phyloP scores from a whole-genome alignment of 495 filamentous ascomycete species.

The Penicillium riverlandense region DNA sequence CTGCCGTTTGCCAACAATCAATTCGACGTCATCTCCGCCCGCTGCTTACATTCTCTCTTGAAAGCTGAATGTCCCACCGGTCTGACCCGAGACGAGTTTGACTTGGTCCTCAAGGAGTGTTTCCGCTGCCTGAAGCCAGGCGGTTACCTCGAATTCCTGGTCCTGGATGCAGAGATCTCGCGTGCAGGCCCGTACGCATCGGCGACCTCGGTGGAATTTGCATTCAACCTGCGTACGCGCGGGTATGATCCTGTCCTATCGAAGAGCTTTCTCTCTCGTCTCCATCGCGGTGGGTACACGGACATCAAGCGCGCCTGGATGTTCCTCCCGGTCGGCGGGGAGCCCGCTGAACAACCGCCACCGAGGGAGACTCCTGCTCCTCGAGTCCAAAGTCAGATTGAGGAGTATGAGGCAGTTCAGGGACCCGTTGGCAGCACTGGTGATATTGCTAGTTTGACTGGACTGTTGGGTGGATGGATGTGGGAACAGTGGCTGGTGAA shows the following conservation, averaged over 20 bases:
- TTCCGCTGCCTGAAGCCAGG: slow-evolving; percentile 87
- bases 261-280: slow-evolving; percentile 64
- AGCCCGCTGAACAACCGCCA: slow-evolving; percentile 36
- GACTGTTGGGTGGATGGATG: slow-evolving; percentile 78
- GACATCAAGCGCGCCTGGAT: slow-evolving; percentile 83
- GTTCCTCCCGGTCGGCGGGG: slow-evolving; percentile 77
- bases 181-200: slow-evolving; percentile 70
- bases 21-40: slow-evolving; percentile 88
- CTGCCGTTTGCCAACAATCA: slow-evolving; percentile 83
- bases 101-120: slow-evolving; percentile 76
- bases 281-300: slow-evolving; percentile 67
- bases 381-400: slow-evolving; percentile 42
- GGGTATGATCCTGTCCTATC: slow-evolving; percentile 86
- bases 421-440: slow-evolving; percentile 68
- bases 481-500: slow-evolving; percentile 97
- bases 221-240: slow-evolving; percentile 74
- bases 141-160: slow-evolving; percentile 81
- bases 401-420: slow-evolving; percentile 50
- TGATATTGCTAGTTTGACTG: slow-evolving; percentile 66
- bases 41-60: slow-evolving; percentile 75
- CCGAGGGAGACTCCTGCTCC: slow-evolving; percentile 47
- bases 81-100: slow-evolving; percentile 73
- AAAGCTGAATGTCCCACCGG: slow-evolving; percentile 50
- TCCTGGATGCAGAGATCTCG: slow-evolving; percentile 84
- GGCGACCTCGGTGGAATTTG: slow-evolving; percentile 82